Evolutionary conservation across 75 land plant genomes (phyloP), one percentile per base, ranked within the genome.

Genomic region (Sequoia sempervirens): DNA sequence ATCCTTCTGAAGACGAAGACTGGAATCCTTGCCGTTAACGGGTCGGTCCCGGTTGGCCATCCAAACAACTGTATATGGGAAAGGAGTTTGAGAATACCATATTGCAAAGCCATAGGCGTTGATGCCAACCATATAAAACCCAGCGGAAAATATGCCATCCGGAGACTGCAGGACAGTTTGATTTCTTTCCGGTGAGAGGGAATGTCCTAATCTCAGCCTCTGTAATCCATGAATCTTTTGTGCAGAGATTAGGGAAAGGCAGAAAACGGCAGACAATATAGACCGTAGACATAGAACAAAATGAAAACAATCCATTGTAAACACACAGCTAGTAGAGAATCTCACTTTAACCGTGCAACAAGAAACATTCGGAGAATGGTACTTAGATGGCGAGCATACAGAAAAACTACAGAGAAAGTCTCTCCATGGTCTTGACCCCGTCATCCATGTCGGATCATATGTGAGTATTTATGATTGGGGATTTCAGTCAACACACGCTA

Each of bases 31-130:
- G 38, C 93, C 89, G 41, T 88, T 89, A 41, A 88, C 93, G 0
- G 91, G 90, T 1, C 2, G 75, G 46, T 90, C 91, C 3, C 91
- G 64, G 80, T 88, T 90, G 23, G 93, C 91, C 66, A 53, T 82
- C 93, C 91, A 92, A 23, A 83, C 93, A 23, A 89, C 82, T 4
- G 88, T 87, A 75, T 66, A 58, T 41, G 87, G 47, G 10, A 46
- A 46, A 3, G 7, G 23, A 30, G 86, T 74, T 1, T 83, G 52
- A 3, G 88, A 75, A 86, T 84, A 89, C 91, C 93, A 91, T 37
- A 91, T 86, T 26, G 93, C 43, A 64, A 88, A 89, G 81, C 74
- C 76, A 80, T 72, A 89, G 34, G 93, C 89, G 79, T 87, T 91
- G 38, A 0, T 54, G 20, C 89, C 91, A 18, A 58, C 47, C 0